Percentiles rank a stretch among this genome's conserved stretches.
Conservation (phyloP, 2,329 filamentous ascomycete genomes). For the Alternaria sp. region DNA sequence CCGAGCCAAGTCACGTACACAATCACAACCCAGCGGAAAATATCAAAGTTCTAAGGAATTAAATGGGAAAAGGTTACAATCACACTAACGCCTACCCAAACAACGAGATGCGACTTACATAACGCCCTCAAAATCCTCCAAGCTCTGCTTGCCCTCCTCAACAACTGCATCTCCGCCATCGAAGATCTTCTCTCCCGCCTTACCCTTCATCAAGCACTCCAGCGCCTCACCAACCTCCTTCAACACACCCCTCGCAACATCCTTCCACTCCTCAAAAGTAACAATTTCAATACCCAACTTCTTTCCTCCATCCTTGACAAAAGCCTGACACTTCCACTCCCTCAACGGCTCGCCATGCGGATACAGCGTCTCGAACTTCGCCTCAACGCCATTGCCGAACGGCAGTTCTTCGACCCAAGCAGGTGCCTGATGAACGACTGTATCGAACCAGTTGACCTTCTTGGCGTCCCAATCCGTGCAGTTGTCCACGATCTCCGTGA, state of each 20-base stretch:
- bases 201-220: constrained; percentile 26
- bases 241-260: constrained; percentile 59
- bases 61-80: background rate
- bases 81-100: background rate
- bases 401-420: constrained; percentile 64
- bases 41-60: background rate
- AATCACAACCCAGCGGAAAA: background rate
- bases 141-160: constrained; percentile 5
- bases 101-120: constrained; percentile 13
- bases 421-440: constrained; percentile 50
- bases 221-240: constrained; percentile 48
- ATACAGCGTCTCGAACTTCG: constrained; percentile 63
- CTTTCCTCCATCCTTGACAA: constrained; percentile 56
- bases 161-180: background rate
- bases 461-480: constrained; percentile 43
- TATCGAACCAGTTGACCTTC: constrained; percentile 44
- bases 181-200: constrained; percentile 29
- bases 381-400: constrained; percentile 46
- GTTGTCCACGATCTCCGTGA: constrained; percentile 42
- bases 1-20: background rate
- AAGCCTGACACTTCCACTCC: constrained; percentile 67
- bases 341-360: constrained; percentile 51
- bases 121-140: constrained; percentile 30
- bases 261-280: constrained; percentile 63
- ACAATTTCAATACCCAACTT: constrained; percentile 64